Conservation (phyloP, 768 basidiomycete species). For the Lactarius quietus region DNA sequence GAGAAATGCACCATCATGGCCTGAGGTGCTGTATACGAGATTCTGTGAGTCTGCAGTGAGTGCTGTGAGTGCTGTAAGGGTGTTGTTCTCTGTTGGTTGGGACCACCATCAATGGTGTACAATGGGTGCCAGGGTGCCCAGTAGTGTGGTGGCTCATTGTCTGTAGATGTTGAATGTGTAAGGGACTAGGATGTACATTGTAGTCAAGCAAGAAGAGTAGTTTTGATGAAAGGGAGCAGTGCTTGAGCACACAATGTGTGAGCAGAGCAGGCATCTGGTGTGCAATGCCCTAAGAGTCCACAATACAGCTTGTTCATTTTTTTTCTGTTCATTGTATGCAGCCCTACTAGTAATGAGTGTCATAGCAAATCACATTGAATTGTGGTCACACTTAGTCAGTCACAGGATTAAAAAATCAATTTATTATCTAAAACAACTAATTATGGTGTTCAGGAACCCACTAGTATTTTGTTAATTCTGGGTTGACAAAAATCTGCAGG, state of each 20-base stretch:
- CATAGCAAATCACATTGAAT: too few relatives aligned
- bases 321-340: too few relatives aligned
- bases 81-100: conserved; percentile 72
- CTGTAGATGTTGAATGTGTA: neutral
- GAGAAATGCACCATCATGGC: conserved; percentile 89
- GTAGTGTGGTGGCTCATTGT: neutral
- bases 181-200: conserved; percentile 54
- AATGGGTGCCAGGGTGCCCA: conserved; percentile 97
- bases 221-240: conserved; percentile 74
- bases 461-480: too few relatives aligned
- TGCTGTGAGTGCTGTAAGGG: conserved; percentile 67
- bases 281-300: conserved; percentile 74
- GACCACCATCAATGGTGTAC: conserved; percentile 84
- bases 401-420: too few relatives aligned
- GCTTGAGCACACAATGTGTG: conserved; percentile 46
- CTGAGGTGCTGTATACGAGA: conserved; percentile 95
- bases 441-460: too few relatives aligned
- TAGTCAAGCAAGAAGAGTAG: conserved; percentile 94
- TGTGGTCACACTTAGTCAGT: too few relatives aligned
- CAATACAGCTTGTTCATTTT: too few relatives aligned
- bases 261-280: conserved; percentile 84
- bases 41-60: conserved; percentile 82
- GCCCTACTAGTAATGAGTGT: too few relatives aligned
- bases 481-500: too few relatives aligned
- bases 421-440: too few relatives aligned